Base-by-base conservation (phyloP, 2,329 filamentous ascomycete genomes). In the Cephalotrichum gorgonifer region DNA sequence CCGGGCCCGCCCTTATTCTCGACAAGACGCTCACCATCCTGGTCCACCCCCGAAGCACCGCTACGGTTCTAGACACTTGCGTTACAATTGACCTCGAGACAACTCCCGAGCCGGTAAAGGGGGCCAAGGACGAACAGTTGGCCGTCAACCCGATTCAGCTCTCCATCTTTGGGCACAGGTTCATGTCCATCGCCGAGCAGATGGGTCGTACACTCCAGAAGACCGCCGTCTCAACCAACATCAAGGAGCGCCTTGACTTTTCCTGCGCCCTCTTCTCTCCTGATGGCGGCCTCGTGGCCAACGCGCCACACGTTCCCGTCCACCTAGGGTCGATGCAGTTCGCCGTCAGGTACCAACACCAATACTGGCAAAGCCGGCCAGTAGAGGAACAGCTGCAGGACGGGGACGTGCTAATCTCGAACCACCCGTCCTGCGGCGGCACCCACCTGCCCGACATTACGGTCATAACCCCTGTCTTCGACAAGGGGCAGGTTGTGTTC, bases 121-220 rank as follows among this genome's bases (percentile, higher is more conserved):
- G 22, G 41, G 20, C 14, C 15, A 27, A 14, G 17, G 4, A 6
- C 23, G 20, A n/a, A 23, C 17, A 39, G 35, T 22, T 11, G 5
- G 11, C 17, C 4, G n/a, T 42, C 7, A 4, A 17, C 23, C 12
- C 47, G 17, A 35, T 90, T 55, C 75, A 86, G 62, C 72, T 91
- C 1, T 85, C 79, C 55, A 83, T 90, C 51, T 90, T 91, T 57
- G 83, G 81, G 0, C 85, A 90, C 61, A 74, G 86, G 3, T 91
- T 91, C 66, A 90, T 90, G 86, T 81, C 83, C 3, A 87, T 90
- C 53, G 86, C 86, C 0, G 86, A 90, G 62, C 86, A 90, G 58
- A 90, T 90, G 85, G 86, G 86, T 0, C 74, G 83, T 47, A 83
- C 84, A 3, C 64, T 91, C n/a, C 84, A 89, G 58, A 88, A 88